Evolutionary conservation across 768 basidiomycete genomes (phyloP).

Genomic region (Sarcomyxa edulis): DNA sequence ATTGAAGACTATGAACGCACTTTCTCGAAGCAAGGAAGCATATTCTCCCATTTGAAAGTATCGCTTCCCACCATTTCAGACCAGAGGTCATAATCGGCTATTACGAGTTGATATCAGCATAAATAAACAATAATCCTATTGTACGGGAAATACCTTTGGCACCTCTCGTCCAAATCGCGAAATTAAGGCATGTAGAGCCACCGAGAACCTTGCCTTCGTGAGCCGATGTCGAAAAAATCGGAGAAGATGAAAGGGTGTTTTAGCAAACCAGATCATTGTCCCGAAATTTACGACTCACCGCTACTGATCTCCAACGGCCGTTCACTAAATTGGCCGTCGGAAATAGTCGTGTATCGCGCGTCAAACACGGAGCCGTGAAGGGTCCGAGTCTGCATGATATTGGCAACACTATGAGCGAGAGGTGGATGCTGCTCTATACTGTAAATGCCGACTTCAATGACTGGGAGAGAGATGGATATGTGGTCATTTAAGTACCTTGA

Average conservation of each 20-base stretch:
- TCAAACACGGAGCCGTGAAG: constrained; percentile 4
- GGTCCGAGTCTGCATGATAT: constrained; percentile 4
- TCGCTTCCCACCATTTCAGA: neutral
- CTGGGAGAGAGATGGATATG: neutral
- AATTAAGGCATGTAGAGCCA: constrained; percentile 5
- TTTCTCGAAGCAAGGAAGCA: constrained; percentile 3
- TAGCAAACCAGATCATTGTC: neutral
- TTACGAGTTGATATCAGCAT: neutral
- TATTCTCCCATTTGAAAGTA: constrained; percentile 2
- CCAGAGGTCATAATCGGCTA: constrained; percentile 6
- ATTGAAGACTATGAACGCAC: neutral
- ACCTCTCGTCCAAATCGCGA: constrained; percentile 5
- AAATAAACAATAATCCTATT: neutral
- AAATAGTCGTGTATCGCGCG: neutral
- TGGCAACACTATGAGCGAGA: constrained; percentile 4
- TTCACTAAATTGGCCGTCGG: neutral
- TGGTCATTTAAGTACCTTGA: neutral
- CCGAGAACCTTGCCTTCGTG: constrained; percentile 7
- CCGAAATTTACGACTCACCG: neutral
- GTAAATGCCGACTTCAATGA: neutral
- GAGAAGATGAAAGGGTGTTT: too few relatives aligned
- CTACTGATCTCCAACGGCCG: neutral
- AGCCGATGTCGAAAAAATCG: too few relatives aligned
- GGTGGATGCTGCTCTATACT: constrained; percentile 1
- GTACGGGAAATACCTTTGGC: neutral